Percentiles rank a stretch among this genome's conserved stretches.
Conservation (phyloP, 75 land plant species). For the Cryptomeria japonica region DNA sequence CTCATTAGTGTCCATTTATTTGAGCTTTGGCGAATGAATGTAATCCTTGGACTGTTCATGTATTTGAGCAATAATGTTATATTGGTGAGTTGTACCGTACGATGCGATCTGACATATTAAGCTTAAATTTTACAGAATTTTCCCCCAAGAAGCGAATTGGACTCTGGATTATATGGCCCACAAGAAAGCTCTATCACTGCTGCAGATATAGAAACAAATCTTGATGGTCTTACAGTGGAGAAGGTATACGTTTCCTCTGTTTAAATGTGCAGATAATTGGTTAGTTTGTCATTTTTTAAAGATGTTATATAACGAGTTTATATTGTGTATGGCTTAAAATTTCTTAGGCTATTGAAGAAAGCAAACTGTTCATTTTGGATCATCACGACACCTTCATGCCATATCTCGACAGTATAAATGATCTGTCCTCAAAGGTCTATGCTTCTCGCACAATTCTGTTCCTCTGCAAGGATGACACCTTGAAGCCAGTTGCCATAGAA, state of each 20-base stretch:
- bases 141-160: conserved; percentile 36
- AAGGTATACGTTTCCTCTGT: conserved; percentile 9
- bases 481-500: conserved; percentile 32
- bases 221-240: conserved; percentile 30
- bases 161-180: conserved; percentile 29
- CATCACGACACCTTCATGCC: conserved; percentile 30
- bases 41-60: no score
- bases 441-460: conserved; percentile 25
- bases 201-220: conserved; percentile 21
- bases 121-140: conserved; percentile 27
- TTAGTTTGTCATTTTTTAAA: not conserved
- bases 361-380: conserved; percentile 28
- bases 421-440: conserved; percentile 19
- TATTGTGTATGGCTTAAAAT: not conserved
- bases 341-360: conserved; percentile 20
- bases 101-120: not conserved
- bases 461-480: conserved; percentile 3
- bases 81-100: not conserved
- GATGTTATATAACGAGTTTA: not conserved
- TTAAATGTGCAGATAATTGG: no score
- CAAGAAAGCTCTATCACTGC: conserved; percentile 31
- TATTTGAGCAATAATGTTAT: not conserved
- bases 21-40: no score
- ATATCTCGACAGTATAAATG: conserved; percentile 18
- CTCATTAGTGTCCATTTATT: no score